Base-by-base conservation (phyloP, 768 basidiomycete genomes). In the Termitomyces sp. region DNA sequence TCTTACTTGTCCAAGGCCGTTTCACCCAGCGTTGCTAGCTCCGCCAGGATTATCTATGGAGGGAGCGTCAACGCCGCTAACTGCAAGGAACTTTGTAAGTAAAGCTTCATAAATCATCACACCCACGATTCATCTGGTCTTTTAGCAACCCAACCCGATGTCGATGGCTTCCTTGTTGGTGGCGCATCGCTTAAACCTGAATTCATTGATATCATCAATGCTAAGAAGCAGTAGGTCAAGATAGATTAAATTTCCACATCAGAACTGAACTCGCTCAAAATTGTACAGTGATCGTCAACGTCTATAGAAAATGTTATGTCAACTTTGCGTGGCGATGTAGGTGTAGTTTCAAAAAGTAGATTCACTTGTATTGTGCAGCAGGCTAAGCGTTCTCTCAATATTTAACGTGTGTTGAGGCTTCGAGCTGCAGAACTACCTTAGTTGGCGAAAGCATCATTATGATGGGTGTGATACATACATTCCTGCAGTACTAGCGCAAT, bases 131-230 rank as follows among this genome's bases (percentile, higher is more conserved):
- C 28, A 14, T 59, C 12, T 34, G 7, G 30, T n/a, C 50, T 43
- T 62, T 49, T 62, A 96, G 94, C 86, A 28, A 70, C 70, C 8
- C 86, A 89, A 65, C 76, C 76, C 11, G 96, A 98, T 67, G 87
- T 98, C 45, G 96, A 98, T 70, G 96, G 96, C 9, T 98, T 98
- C 88, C 86, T 98, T 62, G 96, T 98, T 39, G 96, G 95, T 25
- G 95, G 96, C 25, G 96, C 96, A 34, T 98, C 95, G 16, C 82
- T 99, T 73, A 99, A 98, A 77, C 94, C 95, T 40, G 95, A 98
- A 73, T 97, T 98, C 65, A 84, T 89, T 46, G 78, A 95, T 58
- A 96, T 97, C 68, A 84, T 95, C 79, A 95, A 94, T 65, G 78
- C 80, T 37, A 86, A 59, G 52, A 55, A 60, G 50, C 12, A 47